These are phyloP conservation scores for Drechmeria coniospora DNA, from an alignment of 2,329 filamentous ascomycete species.

Conservation along the genomic window DNA sequence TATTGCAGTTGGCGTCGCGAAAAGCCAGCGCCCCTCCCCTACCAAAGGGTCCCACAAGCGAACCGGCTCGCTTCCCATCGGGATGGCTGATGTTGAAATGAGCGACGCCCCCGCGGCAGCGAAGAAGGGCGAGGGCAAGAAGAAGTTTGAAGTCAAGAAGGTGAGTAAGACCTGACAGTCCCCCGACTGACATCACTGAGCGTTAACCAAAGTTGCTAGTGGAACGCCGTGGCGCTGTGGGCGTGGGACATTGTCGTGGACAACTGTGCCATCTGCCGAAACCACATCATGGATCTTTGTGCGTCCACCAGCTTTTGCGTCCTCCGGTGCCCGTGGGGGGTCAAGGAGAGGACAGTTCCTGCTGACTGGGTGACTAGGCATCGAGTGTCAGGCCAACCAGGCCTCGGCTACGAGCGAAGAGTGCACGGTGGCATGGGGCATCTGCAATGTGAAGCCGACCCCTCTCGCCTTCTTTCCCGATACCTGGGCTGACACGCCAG, in stretches of 20 bases:
- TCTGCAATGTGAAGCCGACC: slow-evolving; percentile 96
- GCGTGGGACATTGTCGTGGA: slow-evolving; percentile 99
- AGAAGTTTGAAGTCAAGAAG: slow-evolving; percentile 98
- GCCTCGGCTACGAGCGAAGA: slow-evolving; percentile 94
- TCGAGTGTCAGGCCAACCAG: slow-evolving; percentile 98
- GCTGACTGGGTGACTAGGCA: slow-evolving; percentile 38
- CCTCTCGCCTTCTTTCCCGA: background rate
- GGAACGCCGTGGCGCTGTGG: slow-evolving; percentile 97
- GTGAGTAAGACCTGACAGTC: too few relatives aligned
- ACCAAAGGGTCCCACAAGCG: too few relatives aligned
- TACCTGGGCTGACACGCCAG: slow-evolving; percentile 16
- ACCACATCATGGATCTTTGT: slow-evolving; percentile 99
- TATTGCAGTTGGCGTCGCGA: too few relatives aligned
- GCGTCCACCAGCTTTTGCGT: slow-evolving; percentile 16
- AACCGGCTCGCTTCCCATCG: too few relatives aligned
- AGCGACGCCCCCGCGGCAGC: slow-evolving; percentile 57
- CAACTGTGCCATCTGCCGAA: slow-evolving; percentile 97
- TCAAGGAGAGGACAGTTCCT: background rate
- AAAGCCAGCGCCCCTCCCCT: too few relatives aligned
- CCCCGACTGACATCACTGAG: background rate
- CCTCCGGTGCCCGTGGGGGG: background rate
- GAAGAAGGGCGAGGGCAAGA: slow-evolving; percentile 61
- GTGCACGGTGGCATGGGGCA: slow-evolving; percentile 97
- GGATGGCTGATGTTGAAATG: slow-evolving; percentile 96
- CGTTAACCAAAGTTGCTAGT: slow-evolving; percentile 35